Evolutionary conservation across 139 green algal species (phyloP).

Genomic region (Micromonas commoda): DNA sequence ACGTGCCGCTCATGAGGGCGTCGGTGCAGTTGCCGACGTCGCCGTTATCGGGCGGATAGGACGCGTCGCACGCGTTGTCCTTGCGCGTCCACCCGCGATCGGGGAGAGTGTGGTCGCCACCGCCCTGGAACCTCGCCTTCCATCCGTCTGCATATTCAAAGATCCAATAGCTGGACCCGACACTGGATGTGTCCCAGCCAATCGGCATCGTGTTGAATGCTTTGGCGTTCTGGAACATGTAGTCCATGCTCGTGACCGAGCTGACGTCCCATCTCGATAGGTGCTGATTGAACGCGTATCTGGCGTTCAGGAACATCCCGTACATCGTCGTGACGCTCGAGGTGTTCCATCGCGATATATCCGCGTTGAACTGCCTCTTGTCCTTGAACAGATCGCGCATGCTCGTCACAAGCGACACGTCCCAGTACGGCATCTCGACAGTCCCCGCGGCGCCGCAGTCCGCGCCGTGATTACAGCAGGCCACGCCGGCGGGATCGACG

Average conservation of each 20-base stretch:
- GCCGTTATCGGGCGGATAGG: background rate
- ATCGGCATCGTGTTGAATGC: slow-evolving; percentile 22
- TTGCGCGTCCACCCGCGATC: too few relatives aligned
- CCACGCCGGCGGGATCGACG: too few relatives aligned
- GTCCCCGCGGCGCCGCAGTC: too few relatives aligned
- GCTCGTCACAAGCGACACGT: too few relatives aligned
- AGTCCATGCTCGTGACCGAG: slow-evolving; percentile 18
- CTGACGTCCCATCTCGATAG: slow-evolving; percentile 11
- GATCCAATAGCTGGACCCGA: slow-evolving; percentile 23
- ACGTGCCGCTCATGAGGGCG: background rate
- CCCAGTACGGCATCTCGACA: too few relatives aligned
- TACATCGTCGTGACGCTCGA: slow-evolving; percentile 17
- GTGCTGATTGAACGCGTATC: slow-evolving; percentile 20
- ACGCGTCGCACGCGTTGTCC: too few relatives aligned
- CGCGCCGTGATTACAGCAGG: too few relatives aligned
- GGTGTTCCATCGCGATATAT: slow-evolving; percentile 14
- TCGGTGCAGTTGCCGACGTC: background rate
- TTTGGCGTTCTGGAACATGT: slow-evolving; percentile 26
- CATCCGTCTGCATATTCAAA: too few relatives aligned
- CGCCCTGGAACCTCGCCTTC: too few relatives aligned
- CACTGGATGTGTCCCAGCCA: slow-evolving; percentile 14
- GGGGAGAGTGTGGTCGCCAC: too few relatives aligned
- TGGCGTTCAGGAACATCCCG: slow-evolving; percentile 24
- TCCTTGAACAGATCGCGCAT: slow-evolving; percentile 25
- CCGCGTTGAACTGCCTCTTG: slow-evolving; percentile 17